Percentiles rank a stretch among this genome's conserved stretches.
Evolutionary conservation across 352 stramenopile species (phyloP).

Genomic region (Plasmopara viticola): DNA sequence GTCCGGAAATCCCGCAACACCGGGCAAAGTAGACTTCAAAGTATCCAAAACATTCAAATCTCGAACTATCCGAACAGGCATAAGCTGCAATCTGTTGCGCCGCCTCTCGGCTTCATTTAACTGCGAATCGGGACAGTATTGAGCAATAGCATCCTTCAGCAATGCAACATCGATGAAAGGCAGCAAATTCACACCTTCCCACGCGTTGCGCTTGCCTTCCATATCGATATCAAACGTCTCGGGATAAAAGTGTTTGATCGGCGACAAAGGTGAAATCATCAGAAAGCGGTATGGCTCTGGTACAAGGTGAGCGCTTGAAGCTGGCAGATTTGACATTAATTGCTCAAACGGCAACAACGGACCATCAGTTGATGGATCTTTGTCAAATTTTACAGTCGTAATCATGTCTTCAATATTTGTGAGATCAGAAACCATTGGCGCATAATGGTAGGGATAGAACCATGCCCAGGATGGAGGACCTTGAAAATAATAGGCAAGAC

Average conservation of each 20-base stretch:
- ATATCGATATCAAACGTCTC: conserved; percentile 80
- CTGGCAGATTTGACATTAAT: conserved; percentile 95
- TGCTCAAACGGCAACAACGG: conserved; percentile 97
- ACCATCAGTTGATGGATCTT: conserved; percentile 45
- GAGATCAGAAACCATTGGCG: conserved; percentile 97
- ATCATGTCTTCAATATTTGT: conserved; percentile 79
- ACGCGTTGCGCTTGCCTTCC: conserved; percentile 92
- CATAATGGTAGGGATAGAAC: conserved; percentile 99
- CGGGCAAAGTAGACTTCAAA: conserved; percentile 56
- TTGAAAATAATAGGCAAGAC: conserved; percentile 80
- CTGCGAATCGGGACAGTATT: conserved; percentile 86
- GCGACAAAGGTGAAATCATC: conserved; percentile 93
- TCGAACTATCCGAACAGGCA: conserved; percentile 79
- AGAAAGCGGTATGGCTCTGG: conserved; percentile 90
- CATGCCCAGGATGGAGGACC: conserved; percentile 96
- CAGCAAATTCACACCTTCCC: conserved; percentile 98
- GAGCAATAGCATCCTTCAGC: conserved; percentile 88
- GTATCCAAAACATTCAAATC: conserved; percentile 72
- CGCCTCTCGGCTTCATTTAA: conserved; percentile 86
- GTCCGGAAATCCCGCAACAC: conserved; percentile 56
- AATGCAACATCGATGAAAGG: conserved; percentile 96
- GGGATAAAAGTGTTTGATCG: conserved; percentile 95
- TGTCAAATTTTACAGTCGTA: conserved; percentile 76
- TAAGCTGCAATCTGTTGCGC: conserved; percentile 82
- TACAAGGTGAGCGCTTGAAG: conserved; percentile 92